Conservation (phyloP, 805 yeast genomes). For the Ogataea paraovalis region DNA sequence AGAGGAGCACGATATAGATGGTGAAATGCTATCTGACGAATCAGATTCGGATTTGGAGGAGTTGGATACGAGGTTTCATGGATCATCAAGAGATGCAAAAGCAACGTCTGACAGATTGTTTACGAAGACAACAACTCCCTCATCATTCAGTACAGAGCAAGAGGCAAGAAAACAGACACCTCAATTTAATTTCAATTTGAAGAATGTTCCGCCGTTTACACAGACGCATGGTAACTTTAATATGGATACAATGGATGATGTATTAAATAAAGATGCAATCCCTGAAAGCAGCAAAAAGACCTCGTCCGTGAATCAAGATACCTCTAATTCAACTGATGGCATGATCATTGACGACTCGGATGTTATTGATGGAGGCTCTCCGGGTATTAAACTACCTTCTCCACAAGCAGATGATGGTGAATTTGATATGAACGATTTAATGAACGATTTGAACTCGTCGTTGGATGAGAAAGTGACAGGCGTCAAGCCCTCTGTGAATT, state of each 20-base stretch:
- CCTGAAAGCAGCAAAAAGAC: no score
- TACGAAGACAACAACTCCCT: no score
- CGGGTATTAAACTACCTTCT: not conserved
- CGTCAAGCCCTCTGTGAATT: constrained; percentile 8
- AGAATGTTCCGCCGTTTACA: constrained; percentile 28
- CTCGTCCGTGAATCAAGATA: not conserved
- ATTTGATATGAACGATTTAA: not conserved
- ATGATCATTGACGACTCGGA: constrained; percentile 1
- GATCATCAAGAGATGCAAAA: not conserved
- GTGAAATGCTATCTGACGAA: not conserved
- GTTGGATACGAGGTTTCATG: not conserved
- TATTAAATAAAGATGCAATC: constrained; percentile 9
- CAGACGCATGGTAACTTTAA: constrained; percentile 29
- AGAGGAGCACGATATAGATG: constrained; percentile 2
- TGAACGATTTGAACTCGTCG: not conserved
- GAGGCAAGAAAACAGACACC: no score
- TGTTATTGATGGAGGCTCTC: not conserved
- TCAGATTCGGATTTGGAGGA: constrained; percentile 3
- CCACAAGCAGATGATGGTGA: not conserved
- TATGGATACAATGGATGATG: constrained; percentile 22
- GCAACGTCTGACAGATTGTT: not conserved
- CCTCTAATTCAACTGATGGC: not conserved
- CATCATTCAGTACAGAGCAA: no score
- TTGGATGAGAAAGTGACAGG: not conserved
- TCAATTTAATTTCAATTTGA: constrained; percentile 9